Percentiles rank a stretch among this genome's conserved stretches.
phyloP scores from a whole-genome alignment of 225 moss, liverwort and hornwort species.

The Straminergon stramineum region DNA sequence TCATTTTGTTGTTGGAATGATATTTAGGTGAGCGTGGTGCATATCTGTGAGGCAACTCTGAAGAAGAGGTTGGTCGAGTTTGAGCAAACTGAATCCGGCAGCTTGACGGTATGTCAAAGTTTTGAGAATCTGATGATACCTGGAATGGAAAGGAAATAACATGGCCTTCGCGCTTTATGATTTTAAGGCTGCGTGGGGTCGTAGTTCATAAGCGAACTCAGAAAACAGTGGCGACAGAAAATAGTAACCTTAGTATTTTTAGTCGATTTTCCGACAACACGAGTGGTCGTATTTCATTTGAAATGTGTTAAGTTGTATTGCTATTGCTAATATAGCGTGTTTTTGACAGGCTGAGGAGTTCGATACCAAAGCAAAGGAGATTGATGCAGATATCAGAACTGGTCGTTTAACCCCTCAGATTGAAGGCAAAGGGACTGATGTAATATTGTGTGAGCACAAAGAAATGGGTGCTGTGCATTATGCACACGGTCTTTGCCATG shows the following conservation, averaged over 20 bases:
- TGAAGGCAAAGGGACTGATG: constrained; percentile 59
- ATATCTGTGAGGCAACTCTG: constrained; percentile 94
- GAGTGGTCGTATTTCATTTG: neutral
- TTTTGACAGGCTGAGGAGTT: constrained; percentile 84
- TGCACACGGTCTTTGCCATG: constrained; percentile 90
- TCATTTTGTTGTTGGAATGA: constrained; percentile 2
- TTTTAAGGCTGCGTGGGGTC: neutral
- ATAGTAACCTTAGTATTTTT: neutral
- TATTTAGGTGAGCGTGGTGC: constrained; percentile 89
- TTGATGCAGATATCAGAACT: constrained; percentile 68
- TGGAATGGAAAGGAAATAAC: neutral
- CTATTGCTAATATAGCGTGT: neutral
- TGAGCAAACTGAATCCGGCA: constrained; percentile 94
- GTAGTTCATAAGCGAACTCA: neutral
- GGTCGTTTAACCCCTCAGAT: constrained; percentile 34
- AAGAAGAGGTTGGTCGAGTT: constrained; percentile 97
- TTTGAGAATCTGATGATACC: neutral
- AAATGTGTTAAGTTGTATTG: neutral
- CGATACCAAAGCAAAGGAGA: constrained; percentile 81
- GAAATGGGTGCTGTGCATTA: constrained; percentile 72
- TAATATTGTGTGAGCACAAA: constrained; percentile 88
- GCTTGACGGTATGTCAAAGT: constrained; percentile 66
- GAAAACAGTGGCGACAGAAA: neutral
- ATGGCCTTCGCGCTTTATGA: neutral
- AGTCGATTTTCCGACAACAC: neutral